A percentile compares a stretch with the other conserved stretches of the same genome.
Conservation (phyloP, 1,284 basidiomycete genomes). For the Vanrija sp. region DNA sequence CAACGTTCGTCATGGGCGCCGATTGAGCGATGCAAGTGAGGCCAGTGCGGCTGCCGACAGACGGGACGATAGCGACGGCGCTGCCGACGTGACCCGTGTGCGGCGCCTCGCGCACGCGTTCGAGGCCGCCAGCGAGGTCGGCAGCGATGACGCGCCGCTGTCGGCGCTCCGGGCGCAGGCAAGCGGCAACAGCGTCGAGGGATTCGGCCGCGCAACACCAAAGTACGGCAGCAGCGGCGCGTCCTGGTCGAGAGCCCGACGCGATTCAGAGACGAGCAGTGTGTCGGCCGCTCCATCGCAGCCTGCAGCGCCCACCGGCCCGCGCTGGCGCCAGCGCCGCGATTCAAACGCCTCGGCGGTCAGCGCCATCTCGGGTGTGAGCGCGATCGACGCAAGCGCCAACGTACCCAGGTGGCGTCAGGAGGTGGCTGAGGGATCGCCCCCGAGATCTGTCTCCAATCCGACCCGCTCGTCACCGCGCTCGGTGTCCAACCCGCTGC, state of each 20-base stretch:
- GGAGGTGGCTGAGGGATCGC: too few species aligned
- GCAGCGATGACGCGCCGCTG: constrained; percentile 19
- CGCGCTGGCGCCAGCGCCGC: constrained; percentile 9
- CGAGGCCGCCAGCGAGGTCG: constrained; percentile 32
- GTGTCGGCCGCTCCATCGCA: not conserved
- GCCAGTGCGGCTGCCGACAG: constrained; percentile 24
- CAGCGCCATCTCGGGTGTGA: too few species aligned
- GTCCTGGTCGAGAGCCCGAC: constrained; percentile 3
- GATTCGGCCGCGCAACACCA: constrained; percentile 15
- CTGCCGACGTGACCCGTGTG: constrained; percentile 26
- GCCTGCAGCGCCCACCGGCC: not conserved
- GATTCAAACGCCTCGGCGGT: not conserved
- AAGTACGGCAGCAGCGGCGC: constrained; percentile 1
- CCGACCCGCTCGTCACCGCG: too few species aligned
- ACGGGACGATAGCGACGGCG: constrained; percentile 1
- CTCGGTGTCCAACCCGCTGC: too few species aligned
- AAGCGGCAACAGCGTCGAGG: constrained; percentile 34
- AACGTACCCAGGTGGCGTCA: too few species aligned
- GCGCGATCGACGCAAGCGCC: too few species aligned
- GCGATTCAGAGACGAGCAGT: constrained; percentile 6
- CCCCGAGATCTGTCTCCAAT: too few species aligned
- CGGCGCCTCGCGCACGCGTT: constrained; percentile 35
- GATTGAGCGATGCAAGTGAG: constrained; percentile 26
- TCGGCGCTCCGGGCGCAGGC: constrained; percentile 24
- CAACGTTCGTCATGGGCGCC: constrained; percentile 9